Evolutionary conservation across 2,329 filamentous ascomycete genomes (phyloP).

Genomic region (Ustilaginoidea virens): DNA sequence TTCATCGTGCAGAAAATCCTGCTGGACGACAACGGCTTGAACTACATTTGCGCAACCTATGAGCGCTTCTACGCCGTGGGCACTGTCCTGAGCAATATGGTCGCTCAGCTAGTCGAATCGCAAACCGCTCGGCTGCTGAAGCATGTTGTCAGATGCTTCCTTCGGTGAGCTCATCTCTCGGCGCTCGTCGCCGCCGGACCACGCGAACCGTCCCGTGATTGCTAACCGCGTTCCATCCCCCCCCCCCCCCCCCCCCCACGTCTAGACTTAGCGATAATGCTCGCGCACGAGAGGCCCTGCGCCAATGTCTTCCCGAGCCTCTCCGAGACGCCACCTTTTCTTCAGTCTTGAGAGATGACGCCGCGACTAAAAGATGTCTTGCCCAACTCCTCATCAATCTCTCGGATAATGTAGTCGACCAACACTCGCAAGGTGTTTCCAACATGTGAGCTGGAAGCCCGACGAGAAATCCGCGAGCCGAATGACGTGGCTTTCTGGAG

Average conservation of each 20-base stretch:
- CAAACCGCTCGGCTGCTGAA: slow-evolving; percentile 92
- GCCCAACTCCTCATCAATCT: slow-evolving; percentile 95
- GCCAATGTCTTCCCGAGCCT: slow-evolving; percentile 94
- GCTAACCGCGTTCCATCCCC: too few relatives aligned
- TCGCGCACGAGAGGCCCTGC: slow-evolving; percentile 80
- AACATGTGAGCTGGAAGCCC: slow-evolving; percentile 16
- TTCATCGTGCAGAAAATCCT: slow-evolving; percentile 99
- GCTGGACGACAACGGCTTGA: slow-evolving; percentile 87
- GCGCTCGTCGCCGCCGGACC: too few relatives aligned
- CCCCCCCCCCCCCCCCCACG: too few relatives aligned
- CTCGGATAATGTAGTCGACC: slow-evolving; percentile 64
- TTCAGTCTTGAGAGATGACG: slow-evolving; percentile 88
- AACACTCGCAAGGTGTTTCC: slow-evolving; percentile 17
- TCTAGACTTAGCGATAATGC: slow-evolving; percentile 88
- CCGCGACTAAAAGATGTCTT: slow-evolving; percentile 91
- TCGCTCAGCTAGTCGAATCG: slow-evolving; percentile 90
- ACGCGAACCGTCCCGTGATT: too few relatives aligned
- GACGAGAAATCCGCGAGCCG: background rate
- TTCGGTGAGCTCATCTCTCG: slow-evolving; percentile 62
- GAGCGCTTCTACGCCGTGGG: slow-evolving; percentile 97
- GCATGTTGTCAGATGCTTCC: slow-evolving; percentile 93
- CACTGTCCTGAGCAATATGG: slow-evolving; percentile 97
- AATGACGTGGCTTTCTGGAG: too few relatives aligned
- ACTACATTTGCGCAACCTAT: slow-evolving; percentile 97
- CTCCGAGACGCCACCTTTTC: slow-evolving; percentile 97